Base-by-base conservation (phyloP, 257 asterid species). In the Paulownia fortunei region DNA sequence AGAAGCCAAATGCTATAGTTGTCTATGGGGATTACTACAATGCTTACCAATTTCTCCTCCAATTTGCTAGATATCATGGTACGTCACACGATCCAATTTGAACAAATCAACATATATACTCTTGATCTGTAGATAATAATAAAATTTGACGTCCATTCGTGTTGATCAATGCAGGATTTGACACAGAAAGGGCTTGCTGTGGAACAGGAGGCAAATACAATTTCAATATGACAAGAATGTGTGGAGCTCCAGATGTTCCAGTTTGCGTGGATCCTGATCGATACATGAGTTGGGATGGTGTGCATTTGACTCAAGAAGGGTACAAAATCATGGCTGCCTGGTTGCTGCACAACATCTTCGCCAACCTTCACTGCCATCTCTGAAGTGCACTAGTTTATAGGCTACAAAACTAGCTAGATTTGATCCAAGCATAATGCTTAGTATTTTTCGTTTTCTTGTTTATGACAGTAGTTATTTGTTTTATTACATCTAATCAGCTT, bases 1-100 rank as follows among this genome's bases (percentile, higher is more conserved):
- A 72, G 27, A 61, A 15, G 8, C 74, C 82, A 12, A 79, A 72
- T 5, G 70, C 51, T 15, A 26, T 30, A 2, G 44, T 54, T 12
- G 65, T 82, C 16, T 82, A 82, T 19, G 80, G 69, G 0, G 77
- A 82, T 39, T 77, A 56, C 27, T 82, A 73, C 77, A 58, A 46
- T 0, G 82, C 82, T 37, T 64, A 76, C 27, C 58, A 41, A 7
- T 42, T 15, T 24, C 67, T 77, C 13, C 62, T 72, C 64, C 24
- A 5, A 0, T 26, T 8, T 5, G 58, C 72, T 39, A 3, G 2
- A 36, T 8, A 0, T 8, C 4, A 8, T 3, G 81, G 81, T 76
- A 69, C 7, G 39, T 19, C 10, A 21, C 39, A 7, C 8, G 8
- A 13, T 1, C 21, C 10, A 6, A 27, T 13, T 4, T 8, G 55